phyloP scores from a whole-genome alignment of 176 grass and related monocot species.

The Elymus sibiricus region DNA sequence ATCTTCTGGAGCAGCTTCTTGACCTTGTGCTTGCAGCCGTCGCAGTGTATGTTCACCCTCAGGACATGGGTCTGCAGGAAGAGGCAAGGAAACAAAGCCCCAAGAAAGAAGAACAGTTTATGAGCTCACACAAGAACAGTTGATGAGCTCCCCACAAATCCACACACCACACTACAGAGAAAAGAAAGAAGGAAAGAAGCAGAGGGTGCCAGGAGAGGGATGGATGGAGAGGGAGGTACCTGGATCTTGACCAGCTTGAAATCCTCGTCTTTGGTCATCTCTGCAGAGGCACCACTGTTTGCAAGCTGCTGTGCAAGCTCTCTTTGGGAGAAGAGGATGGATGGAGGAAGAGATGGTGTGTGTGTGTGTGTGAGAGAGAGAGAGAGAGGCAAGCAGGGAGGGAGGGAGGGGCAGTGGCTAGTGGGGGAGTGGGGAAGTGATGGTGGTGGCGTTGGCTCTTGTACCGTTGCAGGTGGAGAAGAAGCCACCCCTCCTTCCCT shows the following conservation, averaged over 20 bases:
- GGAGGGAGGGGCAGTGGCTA: slow-evolving; percentile 21
- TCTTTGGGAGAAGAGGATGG: background rate
- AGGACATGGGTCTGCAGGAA: slow-evolving; percentile 81
- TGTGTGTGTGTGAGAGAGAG: too few relatives aligned
- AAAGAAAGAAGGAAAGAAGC: background rate
- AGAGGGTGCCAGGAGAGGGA: background rate
- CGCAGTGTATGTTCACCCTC: slow-evolving; percentile 98
- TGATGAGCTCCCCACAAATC: background rate
- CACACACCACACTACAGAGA: background rate
- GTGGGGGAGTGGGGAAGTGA: slow-evolving; percentile 21
- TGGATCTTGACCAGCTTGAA: slow-evolving; percentile 99
- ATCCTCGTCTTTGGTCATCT: slow-evolving; percentile 91
- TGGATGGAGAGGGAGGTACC: slow-evolving; percentile 33
- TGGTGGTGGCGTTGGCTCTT: slow-evolving; percentile 26
- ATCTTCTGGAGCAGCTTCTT: slow-evolving; percentile 96
- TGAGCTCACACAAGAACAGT: too few relatives aligned
- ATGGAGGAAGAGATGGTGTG: too few relatives aligned
- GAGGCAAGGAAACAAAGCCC: background rate
- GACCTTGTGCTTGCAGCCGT: slow-evolving; percentile 92
- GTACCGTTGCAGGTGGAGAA: slow-evolving; percentile 47
- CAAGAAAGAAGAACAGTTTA: background rate
- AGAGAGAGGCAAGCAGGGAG: background rate
- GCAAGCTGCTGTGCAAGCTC: slow-evolving; percentile 3
- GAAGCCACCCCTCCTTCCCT: slow-evolving; percentile 18
- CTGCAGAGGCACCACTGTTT: slow-evolving; percentile 23